Conservation (phyloP, 352 stramenopile species). For the Globisporangium perplexum region DNA sequence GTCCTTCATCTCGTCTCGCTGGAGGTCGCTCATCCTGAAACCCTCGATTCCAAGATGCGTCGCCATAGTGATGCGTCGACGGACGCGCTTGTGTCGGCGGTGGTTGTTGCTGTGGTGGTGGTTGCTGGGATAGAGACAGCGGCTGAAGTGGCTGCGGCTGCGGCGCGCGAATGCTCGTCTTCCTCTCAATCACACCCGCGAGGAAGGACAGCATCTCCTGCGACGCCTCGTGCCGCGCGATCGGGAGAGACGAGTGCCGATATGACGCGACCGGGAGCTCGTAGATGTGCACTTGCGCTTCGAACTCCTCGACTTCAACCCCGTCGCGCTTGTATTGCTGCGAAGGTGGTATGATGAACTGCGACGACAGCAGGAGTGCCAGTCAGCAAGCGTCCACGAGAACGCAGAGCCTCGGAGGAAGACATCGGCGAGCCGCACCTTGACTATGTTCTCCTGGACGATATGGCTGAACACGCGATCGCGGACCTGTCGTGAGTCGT, state of each 20-base stretch:
- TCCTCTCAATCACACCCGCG: slow-evolving; percentile 26
- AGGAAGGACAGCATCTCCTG: slow-evolving; percentile 41
- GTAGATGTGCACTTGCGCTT: slow-evolving; percentile 33
- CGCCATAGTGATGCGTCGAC: not conserved
- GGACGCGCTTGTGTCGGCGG: not conserved
- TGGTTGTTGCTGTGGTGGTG: not conserved
- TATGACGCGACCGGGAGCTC: slow-evolving; percentile 27
- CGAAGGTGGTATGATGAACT: slow-evolving; percentile 11
- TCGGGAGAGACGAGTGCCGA: slow-evolving; percentile 17
- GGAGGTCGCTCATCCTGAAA: not conserved
- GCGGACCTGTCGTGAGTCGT: slow-evolving; percentile 35
- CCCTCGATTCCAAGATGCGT: not conserved
- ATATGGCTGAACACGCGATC: slow-evolving; percentile 46
- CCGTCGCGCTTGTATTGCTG: slow-evolving; percentile 5
- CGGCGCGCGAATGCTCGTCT: slow-evolving; percentile 2
- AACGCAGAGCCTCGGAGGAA: not conserved
- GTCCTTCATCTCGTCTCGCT: not conserved
- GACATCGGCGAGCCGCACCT: slow-evolving; percentile 18
- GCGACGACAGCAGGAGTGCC: not conserved
- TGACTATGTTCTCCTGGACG: slow-evolving; percentile 30
- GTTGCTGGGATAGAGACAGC: not conserved
- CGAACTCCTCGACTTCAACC: slow-evolving; percentile 17
- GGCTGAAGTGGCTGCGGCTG: not conserved
- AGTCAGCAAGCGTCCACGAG: too few relatives aligned
- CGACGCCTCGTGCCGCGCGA: slow-evolving; percentile 31